These are phyloP conservation scores for Xanthoconium stramineum DNA, from an alignment of 768 basidiomycete species.

Conservation along the genomic window DNA sequence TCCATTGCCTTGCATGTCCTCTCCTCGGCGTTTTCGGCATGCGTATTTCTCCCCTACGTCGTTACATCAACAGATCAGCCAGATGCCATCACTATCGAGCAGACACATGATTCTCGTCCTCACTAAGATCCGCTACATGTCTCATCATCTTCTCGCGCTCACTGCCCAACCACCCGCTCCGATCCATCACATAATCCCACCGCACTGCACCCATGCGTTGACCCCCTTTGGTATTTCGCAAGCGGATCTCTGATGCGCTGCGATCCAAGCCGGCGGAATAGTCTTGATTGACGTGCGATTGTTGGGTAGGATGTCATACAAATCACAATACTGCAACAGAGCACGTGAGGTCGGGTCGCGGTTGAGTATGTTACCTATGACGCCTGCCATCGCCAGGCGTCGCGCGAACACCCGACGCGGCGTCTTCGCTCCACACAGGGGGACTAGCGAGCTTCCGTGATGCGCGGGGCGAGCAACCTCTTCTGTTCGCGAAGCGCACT, in stretches of 20 bases:
- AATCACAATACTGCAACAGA: slow-evolving; percentile 41
- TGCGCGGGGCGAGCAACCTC: slow-evolving; percentile 31
- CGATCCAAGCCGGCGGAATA: slow-evolving; percentile 54
- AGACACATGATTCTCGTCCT: slow-evolving; percentile 27
- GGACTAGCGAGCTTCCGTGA: slow-evolving; percentile 22
- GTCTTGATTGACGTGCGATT: slow-evolving; percentile 61
- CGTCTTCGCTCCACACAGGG: slow-evolving; percentile 20
- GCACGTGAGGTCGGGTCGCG: slow-evolving; percentile 34
- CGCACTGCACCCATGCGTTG: slow-evolving; percentile 19
- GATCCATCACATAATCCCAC: slow-evolving; percentile 20
- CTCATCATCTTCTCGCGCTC: slow-evolving; percentile 60
- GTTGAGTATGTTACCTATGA: slow-evolving; percentile 8
- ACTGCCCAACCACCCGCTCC: slow-evolving; percentile 34
- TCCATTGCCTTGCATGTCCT: slow-evolving; percentile 52
- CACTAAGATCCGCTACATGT: slow-evolving; percentile 56
- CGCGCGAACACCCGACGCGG: slow-evolving; percentile 2
- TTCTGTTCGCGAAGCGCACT: slow-evolving; percentile 56
- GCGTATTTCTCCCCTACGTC: slow-evolving; percentile 42
- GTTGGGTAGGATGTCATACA: slow-evolving; percentile 34
- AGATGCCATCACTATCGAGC: slow-evolving; percentile 35
- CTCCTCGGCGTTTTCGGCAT: slow-evolving; percentile 48
- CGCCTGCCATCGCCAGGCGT: slow-evolving; percentile 5
- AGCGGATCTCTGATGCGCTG: slow-evolving; percentile 51
- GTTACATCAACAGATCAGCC: slow-evolving; percentile 29
- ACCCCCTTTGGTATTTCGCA: slow-evolving; percentile 37